These are phyloP conservation scores for Fusarium setosum DNA, from an alignment of 2,329 filamentous ascomycete species.

Conservation along the genomic window DNA sequence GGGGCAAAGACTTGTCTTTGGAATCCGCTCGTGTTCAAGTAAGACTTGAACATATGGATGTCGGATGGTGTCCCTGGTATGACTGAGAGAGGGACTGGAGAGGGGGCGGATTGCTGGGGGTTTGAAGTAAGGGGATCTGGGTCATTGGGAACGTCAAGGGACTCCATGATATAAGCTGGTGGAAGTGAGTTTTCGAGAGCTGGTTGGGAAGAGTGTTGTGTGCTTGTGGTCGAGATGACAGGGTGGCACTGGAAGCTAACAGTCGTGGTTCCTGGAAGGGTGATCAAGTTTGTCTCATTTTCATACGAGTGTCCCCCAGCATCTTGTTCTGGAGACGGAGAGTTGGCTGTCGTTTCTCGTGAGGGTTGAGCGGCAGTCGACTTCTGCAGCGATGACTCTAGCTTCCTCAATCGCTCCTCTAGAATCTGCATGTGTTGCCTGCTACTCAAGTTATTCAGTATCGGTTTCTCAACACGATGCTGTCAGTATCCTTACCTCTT, in stretches of 20 bases:
- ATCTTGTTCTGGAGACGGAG: neutral
- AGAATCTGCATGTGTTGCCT: neutral
- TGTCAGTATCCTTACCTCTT: neutral
- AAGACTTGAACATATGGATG: neutral
- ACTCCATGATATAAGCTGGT: neutral
- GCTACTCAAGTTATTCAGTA: neutral
- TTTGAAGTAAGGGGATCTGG: neutral
- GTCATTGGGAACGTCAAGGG: neutral
- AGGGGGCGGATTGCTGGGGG: neutral
- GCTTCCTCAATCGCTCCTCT: neutral
- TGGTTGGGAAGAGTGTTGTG: neutral
- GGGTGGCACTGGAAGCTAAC: neutral
- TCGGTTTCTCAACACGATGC: neutral
- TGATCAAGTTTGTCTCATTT: too few species aligned
- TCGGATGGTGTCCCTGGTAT: neutral
- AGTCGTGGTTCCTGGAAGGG: too few species aligned
- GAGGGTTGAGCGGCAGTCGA: neutral
- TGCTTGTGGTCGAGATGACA: neutral
- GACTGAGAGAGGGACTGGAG: neutral
- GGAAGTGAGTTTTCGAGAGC: neutral
- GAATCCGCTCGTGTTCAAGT: neutral
- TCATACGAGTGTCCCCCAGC: too few species aligned
- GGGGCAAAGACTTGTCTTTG: neutral
- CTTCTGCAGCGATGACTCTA: neutral
- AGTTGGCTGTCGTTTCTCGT: neutral